Conservation (phyloP, 2,329 filamentous ascomycete species). For the Neofusicoccum kwambonambiense region DNA sequence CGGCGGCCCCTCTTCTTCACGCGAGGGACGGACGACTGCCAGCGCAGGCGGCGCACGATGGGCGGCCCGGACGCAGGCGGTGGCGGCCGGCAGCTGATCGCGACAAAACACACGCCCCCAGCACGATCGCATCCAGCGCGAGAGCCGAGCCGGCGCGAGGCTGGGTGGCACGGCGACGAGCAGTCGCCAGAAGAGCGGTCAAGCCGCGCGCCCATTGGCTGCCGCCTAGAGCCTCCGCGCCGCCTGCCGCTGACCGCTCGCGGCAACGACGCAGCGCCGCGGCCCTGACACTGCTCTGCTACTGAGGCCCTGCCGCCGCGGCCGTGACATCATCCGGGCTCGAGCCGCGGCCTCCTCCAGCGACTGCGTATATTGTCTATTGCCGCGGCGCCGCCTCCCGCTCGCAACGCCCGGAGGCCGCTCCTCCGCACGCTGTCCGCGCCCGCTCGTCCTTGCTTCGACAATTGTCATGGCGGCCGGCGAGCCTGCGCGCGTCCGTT, state of each 20-base stretch:
- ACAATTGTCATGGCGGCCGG: not conserved
- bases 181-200: conserved; percentile 1
- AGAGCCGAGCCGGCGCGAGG: not conserved
- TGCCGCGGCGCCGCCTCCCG: not conserved
- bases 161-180: not conserved
- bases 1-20: not conserved
- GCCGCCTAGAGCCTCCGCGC: not conserved
- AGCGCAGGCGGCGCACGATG: not conserved
- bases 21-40: not conserved
- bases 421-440: not conserved
- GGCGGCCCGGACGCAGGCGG: not conserved
- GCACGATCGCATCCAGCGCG: not conserved
- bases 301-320: too few relatives aligned
- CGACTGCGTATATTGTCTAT: not conserved
- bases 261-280: not conserved
- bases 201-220: not conserved
- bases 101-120: not conserved
- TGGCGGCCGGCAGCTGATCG: not conserved
- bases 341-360: not conserved
- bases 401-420: not conserved
- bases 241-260: not conserved
- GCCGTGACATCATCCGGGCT: not conserved
- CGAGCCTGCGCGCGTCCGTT: not conserved
- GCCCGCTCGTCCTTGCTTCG: not conserved
- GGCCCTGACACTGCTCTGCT: too few relatives aligned